Conservation (phyloP, 352 stramenopile genomes). For the Poterioochromonas sp. region DNA sequence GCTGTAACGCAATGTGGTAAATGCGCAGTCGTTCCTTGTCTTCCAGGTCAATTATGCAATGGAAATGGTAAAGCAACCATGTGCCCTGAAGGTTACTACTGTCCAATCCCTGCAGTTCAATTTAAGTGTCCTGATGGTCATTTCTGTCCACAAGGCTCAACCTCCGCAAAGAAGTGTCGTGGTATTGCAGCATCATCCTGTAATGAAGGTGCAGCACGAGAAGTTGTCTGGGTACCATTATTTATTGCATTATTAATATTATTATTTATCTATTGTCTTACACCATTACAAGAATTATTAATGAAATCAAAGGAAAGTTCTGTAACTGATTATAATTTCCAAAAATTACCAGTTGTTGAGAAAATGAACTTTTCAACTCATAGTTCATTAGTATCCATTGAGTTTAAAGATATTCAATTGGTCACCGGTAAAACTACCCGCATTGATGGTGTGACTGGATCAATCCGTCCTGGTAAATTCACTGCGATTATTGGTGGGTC, state of each 20-base stretch:
- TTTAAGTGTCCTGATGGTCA: not conserved
- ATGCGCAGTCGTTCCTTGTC: not conserved
- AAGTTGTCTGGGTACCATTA: not conserved
- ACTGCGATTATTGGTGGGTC: slow-evolving; percentile 6
- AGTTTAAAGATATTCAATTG: slow-evolving; percentile 5
- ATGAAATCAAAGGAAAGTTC: not conserved
- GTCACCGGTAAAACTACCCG: not conserved
- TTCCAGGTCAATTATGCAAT: slow-evolving; percentile 3
- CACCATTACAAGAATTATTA: not conserved
- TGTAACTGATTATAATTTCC: too few species aligned
- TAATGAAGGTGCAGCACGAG: not conserved
- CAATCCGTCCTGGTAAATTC: not conserved
- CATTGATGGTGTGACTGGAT: not conserved
- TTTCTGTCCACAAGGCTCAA: slow-evolving; percentile 4
- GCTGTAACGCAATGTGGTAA: not conserved
- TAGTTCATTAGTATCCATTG: slow-evolving; percentile 3
- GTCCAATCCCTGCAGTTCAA: not conserved
- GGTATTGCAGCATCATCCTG: not conserved
- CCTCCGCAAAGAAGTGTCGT: not conserved
- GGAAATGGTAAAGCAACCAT: not conserved
- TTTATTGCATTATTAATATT: slow-evolving; percentile 1
- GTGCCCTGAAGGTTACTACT: slow-evolving; percentile 17
- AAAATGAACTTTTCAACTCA: not conserved
- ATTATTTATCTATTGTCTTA: not conserved
- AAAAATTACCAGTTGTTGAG: not conserved